Evolutionary conservation across 2,329 filamentous ascomycete genomes (phyloP), one percentile per base, ranked within the genome.

Genomic region (Exophiala mesophila): DNA sequence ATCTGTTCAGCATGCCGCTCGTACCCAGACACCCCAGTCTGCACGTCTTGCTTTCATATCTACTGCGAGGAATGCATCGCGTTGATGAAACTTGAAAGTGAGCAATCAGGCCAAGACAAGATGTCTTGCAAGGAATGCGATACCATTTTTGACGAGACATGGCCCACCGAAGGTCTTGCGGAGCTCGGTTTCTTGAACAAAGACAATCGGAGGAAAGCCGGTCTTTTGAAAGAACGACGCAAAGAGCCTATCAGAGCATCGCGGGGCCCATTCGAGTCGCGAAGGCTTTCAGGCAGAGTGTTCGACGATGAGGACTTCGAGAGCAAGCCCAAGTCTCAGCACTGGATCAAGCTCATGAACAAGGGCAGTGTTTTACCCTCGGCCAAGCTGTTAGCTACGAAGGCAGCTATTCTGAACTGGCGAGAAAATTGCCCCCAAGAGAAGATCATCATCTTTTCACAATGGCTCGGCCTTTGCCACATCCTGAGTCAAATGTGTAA

Each of bases 401-500:
- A 63, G 45, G 50, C 54, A 5, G 46, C 58, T n/a, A 41, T 66
- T 3, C 48, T 69, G n/a, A 64, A 66, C 36, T 63, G 59, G 39
- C 54, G 60, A 12, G 15, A 60, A 1, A 63, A 73, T 9, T 67
- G 72, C 3, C 63, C 65, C 0, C 38, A 63, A 0, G 68, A 69
- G 29, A 82, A 83, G 58, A 70, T 80, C 33, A 76, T 76, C 44
- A 60, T 82, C 33, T 83, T 80, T 50, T 76, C 72, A 0, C 76
- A 82, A 50, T 83, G 78, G 45, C 58, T 74, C 2, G 61, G 68
- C 2, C 72, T 80, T 52, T 66, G 77, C 4, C 55, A 63, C 0
- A 72, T 82, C 13, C 53, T 82, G 2, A 57, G 50, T 0, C 65
- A 62, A 1, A 63, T 82, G 28, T 81, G 74, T 54, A 20, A 62